Conservation (phyloP, 768 basidiomycete species). For the Pleurotus ostreatus region DNA sequence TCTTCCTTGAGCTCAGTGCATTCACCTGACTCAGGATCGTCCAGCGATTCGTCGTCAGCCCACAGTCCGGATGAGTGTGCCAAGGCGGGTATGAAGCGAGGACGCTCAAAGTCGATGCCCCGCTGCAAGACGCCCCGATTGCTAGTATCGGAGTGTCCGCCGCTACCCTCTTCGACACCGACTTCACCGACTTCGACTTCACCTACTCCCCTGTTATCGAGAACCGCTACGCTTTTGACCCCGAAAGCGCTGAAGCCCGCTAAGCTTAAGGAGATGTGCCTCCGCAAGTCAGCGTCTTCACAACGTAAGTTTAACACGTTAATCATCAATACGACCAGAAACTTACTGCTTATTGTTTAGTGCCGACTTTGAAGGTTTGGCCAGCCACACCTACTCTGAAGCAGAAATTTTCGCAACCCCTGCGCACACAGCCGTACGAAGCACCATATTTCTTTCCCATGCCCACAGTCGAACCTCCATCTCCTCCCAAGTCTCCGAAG, state of each 20-base stretch:
- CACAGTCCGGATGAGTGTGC: background rate
- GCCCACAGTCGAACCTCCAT: conserved; percentile 25
- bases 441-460: conserved; percentile 60
- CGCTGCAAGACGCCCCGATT: background rate
- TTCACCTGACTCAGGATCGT: background rate
- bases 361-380: conserved; percentile 2
- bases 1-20: background rate
- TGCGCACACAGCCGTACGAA: conserved; percentile 57
- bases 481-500: background rate
- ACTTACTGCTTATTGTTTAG: background rate
- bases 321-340: too few species aligned
- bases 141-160: too few species aligned
- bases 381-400: conserved; percentile 12
- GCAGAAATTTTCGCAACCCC: conserved; percentile 32
- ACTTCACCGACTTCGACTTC: background rate
- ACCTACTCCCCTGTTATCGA: background rate
- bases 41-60: background rate
- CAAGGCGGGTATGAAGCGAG: background rate
- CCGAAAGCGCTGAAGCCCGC: background rate
- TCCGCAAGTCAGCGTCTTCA: background rate
- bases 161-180: background rate
- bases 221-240: background rate
- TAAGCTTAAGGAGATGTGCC: background rate
- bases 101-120: background rate
- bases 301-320: too few species aligned